phyloP scores from a whole-genome alignment of 805 yeast species.

The Yamadazyma tumulicola region DNA sequence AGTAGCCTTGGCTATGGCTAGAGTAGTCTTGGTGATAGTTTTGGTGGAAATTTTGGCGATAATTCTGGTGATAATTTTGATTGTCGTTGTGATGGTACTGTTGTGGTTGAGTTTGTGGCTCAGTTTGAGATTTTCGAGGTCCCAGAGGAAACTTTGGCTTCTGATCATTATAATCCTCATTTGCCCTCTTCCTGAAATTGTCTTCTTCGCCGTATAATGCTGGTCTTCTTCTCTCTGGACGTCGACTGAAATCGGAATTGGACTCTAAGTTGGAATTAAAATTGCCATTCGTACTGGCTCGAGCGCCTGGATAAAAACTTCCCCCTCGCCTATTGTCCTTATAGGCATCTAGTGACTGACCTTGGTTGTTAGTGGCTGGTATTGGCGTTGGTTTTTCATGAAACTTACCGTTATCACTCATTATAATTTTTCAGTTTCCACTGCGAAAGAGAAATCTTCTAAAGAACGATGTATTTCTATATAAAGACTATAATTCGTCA shows the following conservation, averaged over 20 bases:
- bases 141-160: conserved; percentile 1
- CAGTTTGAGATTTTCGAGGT: conserved; percentile 6
- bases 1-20: background rate
- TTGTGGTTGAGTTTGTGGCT: background rate
- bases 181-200: conserved; percentile 10
- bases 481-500: conserved; percentile 16
- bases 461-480: background rate
- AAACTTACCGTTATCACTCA: conserved; percentile 1
- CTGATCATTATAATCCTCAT: conserved; percentile 13
- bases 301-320: too few species aligned
- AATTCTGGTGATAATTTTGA: background rate
- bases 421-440: conserved; percentile 1
- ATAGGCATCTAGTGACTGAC: conserved; percentile 6
- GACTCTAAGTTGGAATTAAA: too few species aligned
- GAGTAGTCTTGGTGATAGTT: conserved; percentile 4
- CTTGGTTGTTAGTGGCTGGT: conserved; percentile 5
- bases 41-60: conserved; percentile 2
- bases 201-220: background rate
- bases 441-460: too few species aligned
- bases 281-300: too few species aligned
- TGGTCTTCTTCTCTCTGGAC: background rate
- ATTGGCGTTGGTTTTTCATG: background rate
- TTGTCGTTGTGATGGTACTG: background rate
- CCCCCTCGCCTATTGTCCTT: conserved; percentile 5
- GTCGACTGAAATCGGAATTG: too few species aligned